A percentile compares a stretch with the other conserved stretches of the same genome.
Evolutionary conservation across 2,329 filamentous ascomycete genomes (phyloP).

Genomic region (Colletotrichum sp.): DNA sequence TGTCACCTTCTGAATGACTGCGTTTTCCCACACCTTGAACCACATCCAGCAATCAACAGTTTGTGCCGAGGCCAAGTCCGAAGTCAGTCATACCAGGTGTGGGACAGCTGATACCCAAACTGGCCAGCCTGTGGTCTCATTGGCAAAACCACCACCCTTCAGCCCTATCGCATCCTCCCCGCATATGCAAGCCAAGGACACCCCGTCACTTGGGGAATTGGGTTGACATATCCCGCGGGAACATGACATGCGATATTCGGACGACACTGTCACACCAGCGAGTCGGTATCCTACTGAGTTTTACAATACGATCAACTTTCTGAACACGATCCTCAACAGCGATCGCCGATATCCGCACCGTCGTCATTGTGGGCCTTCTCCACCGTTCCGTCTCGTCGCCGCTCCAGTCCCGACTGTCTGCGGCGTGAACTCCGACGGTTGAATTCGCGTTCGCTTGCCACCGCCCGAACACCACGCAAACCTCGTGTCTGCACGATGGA

Average conservation of each 20-base stretch:
- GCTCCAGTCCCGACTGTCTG: neutral
- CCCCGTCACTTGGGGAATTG: neutral
- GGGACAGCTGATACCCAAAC: neutral
- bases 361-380: neutral
- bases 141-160: neutral
- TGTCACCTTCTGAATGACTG: neutral
- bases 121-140: neutral
- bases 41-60: neutral
- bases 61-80: neutral
- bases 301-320: neutral
- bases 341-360: neutral
- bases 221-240: neutral
- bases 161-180: constrained; percentile 9
- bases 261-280: neutral
- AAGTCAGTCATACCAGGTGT: neutral
- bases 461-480: neutral
- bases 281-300: neutral
- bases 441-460: neutral
- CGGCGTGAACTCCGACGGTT: neutral
- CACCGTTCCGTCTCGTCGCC: neutral
- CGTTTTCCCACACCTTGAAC: neutral
- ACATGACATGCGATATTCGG: neutral
- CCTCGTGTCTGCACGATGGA: neutral
- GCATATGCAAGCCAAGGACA: neutral
- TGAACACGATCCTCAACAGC: neutral